Percentiles rank a stretch among this genome's conserved stretches.
Conservation (phyloP, 768 basidiomycete species). For the Lentinula lateritia region DNA sequence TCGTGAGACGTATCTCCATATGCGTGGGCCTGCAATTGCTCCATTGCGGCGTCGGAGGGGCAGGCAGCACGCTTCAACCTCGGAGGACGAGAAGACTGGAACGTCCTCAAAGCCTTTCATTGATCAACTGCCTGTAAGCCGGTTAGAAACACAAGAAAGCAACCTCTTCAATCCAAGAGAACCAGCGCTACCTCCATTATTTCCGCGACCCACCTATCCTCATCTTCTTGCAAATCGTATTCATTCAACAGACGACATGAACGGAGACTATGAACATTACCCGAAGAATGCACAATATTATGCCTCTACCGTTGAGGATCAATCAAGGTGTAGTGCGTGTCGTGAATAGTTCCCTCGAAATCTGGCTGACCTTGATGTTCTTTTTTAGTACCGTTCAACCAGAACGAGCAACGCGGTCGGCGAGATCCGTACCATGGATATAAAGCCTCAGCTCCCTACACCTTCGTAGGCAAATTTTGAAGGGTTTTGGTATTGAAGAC, state of each 20-base stretch:
- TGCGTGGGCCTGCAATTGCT: slow-evolving; percentile 28
- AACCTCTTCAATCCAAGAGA: neutral
- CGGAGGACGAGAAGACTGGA: slow-evolving; percentile 9
- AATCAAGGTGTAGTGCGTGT: neutral
- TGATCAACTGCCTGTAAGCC: neutral
- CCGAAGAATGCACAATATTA: neutral
- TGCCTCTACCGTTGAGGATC: neutral
- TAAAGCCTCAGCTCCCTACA: too few species aligned
- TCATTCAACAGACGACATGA: neutral
- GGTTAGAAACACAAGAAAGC: neutral
- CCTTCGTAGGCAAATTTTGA: neutral
- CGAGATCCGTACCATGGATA: too few species aligned
- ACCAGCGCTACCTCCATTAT: neutral
- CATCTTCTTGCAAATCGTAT: neutral
- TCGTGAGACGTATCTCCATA: slow-evolving; percentile 27
- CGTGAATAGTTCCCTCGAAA: neutral
- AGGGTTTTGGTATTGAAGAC: neutral
- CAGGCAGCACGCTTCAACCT: slow-evolving; percentile 17
- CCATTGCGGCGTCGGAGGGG: slow-evolving; percentile 26
- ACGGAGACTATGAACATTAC: neutral
- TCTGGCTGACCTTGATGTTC: neutral
- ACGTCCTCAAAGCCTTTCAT: neutral
- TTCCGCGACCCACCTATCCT: neutral
- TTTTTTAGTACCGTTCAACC: neutral
- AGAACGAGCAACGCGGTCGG: too few species aligned